Evolutionary conservation across 83 land plant species (phyloP).

Genomic region (Diphasiastrum complanatum): DNA sequence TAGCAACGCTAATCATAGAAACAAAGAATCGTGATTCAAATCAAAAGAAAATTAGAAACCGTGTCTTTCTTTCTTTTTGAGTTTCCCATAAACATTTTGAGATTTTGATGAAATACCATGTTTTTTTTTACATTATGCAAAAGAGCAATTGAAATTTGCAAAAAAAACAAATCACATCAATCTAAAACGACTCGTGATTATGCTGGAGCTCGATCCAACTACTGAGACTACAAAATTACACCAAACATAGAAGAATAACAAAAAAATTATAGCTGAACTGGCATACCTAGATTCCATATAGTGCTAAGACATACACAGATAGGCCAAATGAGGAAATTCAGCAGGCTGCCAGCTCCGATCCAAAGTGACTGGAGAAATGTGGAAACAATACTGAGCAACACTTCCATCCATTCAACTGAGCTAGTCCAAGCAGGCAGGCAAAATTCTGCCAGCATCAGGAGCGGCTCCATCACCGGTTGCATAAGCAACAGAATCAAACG

Average conservation of each 20-base stretch:
- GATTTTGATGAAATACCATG: too few relatives aligned
- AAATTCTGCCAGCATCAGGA: slow-evolving; percentile 36
- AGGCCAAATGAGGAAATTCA: slow-evolving; percentile 46
- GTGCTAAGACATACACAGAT: slow-evolving; percentile 26
- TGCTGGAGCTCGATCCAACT: background rate
- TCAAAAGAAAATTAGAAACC: too few relatives aligned
- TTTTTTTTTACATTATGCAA: too few relatives aligned
- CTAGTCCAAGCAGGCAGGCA: slow-evolving; percentile 56
- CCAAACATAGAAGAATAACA: background rate
- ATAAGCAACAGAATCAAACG: slow-evolving; percentile 40
- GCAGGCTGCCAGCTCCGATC: slow-evolving; percentile 20
- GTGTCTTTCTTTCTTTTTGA: too few relatives aligned
- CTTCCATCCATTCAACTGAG: slow-evolving; percentile 28
- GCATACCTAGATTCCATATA: slow-evolving; percentile 41
- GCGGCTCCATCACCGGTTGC: slow-evolving; percentile 57
- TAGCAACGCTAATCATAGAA: too few relatives aligned
- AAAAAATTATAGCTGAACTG: too few relatives aligned
- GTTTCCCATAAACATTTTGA: too few relatives aligned
- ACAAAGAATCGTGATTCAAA: too few relatives aligned
- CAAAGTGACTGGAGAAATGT: slow-evolving; percentile 27
- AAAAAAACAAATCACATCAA: too few relatives aligned
- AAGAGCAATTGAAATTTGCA: too few relatives aligned
- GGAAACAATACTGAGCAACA: slow-evolving; percentile 31
- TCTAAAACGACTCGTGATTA: background rate
- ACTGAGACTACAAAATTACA: background rate